Percentiles rank a stretch among this genome's conserved stretches.
Evolutionary conservation across 495 filamentous ascomycete genomes (phyloP).

Genomic region (Neurospora sp.): DNA sequence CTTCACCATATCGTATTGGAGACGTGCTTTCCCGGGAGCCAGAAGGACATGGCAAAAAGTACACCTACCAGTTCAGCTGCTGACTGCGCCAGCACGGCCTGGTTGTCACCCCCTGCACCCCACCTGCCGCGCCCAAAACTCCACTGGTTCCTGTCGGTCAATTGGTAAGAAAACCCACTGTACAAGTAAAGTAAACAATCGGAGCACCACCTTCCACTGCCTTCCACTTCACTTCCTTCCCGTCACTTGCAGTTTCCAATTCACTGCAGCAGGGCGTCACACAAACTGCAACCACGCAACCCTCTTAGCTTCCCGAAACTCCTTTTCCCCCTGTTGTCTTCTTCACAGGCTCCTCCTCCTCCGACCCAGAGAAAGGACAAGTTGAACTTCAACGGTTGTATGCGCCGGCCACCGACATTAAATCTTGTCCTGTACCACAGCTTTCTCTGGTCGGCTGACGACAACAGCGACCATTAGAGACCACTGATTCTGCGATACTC

Average conservation of each 20-base stretch:
- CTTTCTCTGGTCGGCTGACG: background rate
- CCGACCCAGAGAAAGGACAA: background rate
- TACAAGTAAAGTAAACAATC: too few relatives aligned
- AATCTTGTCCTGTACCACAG: background rate
- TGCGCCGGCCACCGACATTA: background rate
- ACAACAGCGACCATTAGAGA: background rate
- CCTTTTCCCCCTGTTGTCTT: background rate
- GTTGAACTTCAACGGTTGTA: background rate
- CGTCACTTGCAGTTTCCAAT: background rate
- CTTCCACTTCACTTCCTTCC: background rate
- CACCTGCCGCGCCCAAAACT: background rate
- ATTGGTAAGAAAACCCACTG: background rate
- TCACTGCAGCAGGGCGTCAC: background rate
- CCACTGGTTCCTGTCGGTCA: background rate
- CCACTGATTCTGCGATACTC: too few relatives aligned
- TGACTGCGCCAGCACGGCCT: background rate
- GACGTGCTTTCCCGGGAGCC: background rate
- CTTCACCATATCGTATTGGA: background rate
- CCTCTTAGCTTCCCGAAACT: background rate
- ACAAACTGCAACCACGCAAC: background rate
- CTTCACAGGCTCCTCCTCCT: background rate
- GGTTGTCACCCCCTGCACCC: background rate
- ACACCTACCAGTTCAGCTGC: background rate
- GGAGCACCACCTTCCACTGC: background rate
- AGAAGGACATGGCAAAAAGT: background rate